Evolutionary conservation across 208 protist species (phyloP).

Genomic region (Naegleria fowleri): DNA sequence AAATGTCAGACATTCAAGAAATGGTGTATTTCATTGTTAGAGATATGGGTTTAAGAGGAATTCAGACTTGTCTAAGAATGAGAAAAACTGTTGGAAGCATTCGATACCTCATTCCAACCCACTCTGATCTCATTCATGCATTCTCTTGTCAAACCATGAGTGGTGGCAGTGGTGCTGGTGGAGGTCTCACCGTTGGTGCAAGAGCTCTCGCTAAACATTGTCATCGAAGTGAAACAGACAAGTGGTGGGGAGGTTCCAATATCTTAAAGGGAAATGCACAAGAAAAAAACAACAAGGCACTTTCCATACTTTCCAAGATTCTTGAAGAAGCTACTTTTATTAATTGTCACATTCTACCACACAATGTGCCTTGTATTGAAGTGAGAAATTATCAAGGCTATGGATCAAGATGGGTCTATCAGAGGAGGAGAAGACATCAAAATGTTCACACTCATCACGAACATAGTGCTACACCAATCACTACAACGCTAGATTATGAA

Average conservation of each 20-base stretch:
- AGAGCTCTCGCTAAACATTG: conserved; percentile 1
- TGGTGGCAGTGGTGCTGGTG: too few species aligned
- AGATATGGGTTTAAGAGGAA: background rate
- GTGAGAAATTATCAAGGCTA: background rate
- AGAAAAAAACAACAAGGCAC: background rate
- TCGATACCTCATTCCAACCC: background rate
- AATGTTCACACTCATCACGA: too few species aligned
- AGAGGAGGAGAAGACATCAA: background rate
- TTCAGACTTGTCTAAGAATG: background rate
- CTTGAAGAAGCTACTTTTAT: background rate
- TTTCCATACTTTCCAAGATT: background rate
- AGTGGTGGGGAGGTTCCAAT: background rate
- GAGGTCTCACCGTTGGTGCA: background rate
- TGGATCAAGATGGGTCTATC: background rate
- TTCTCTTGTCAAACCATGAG: too few species aligned
- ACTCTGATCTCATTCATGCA: background rate
- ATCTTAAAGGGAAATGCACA: background rate
- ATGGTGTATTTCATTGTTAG: background rate
- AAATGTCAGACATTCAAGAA: background rate
- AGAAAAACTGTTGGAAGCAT: background rate
- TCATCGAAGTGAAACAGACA: background rate
- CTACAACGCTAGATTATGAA: too few species aligned
- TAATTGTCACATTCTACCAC: background rate
- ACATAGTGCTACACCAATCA: too few species aligned
- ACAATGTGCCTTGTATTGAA: background rate